Evolutionary conservation across 202 grass and related monocot species (phyloP), one percentile per base, ranked within the genome.

Genomic region (Elaeis oleifera): DNA sequence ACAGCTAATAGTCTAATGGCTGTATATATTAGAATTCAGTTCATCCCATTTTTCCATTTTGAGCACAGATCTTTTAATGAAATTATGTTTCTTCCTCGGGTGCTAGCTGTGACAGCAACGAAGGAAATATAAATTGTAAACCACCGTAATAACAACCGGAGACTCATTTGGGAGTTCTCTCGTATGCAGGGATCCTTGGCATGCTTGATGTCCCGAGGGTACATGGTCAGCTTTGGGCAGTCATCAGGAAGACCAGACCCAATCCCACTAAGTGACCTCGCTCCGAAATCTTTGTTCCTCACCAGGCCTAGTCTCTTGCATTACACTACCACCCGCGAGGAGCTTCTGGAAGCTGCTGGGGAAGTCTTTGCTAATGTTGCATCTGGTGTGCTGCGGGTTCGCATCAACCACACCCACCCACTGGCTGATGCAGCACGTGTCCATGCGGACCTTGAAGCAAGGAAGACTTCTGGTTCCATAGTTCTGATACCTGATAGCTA

Each of bases 211-310:
- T 22, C 23, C 0, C 66, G 72, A 11, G 87, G 87, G 17, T 83
- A 72, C 50, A 77, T 90, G 82, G 62, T 90, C 68, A 82, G 68
- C 48, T 85, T 82, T 44, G 82, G 87, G 49, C 87, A 85, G 44
- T 77, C 76, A 60, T 90, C 82, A 56, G 82, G 82, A 14, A 65
- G 27, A 18, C 82, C 72, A 7, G 79, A 85, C 17, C 76, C 82
- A 8, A 36, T 90, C 52, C 59, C 51, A 29, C 0, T 83, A 20
- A 68, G 75, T n/a, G 79, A 83, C 24, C 79, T 90, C 14, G 64
- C 50, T 18, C 16, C 82, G 25, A 90, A 85, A 71, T 90, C 87
- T 13, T 63, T 83, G 56, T 61, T 83, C 72, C 69, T 90, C 15
- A 75, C 64, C 14, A 71, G 86, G 48, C 86, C 86, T 50, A 68